Evolutionary conservation across 2,329 filamentous ascomycete species (phyloP), one percentile per base, ranked within the genome.

Genomic region (Exophiala aquamarina): DNA sequence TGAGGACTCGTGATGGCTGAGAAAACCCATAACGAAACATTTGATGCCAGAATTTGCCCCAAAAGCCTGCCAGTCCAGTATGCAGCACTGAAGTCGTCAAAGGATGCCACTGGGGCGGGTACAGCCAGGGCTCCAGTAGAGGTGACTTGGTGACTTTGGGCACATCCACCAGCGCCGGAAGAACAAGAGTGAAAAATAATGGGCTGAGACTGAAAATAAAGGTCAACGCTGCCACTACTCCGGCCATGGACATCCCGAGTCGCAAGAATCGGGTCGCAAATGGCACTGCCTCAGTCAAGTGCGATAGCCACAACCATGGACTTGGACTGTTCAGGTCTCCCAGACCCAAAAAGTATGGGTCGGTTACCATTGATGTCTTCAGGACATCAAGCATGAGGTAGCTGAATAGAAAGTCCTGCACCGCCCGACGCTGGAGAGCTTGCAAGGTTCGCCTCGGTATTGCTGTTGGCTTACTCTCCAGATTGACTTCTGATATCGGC

Each of bases 1-100:
- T 53, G 29, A 59, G 14, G 13, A 55, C 47, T 35, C 45, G 38
- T 13, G 26, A 67, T 47, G 2, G 69, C 67, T 3, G 70, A 43
- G 20, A 70, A 36, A 44, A 70, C 59, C 80, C 82, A 45, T 82
- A 77, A 1, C 90, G 85, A 69, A 95, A 94, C 2, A 85, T 84
- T 67, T 96, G 91, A 66, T 97, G 92, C 92, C 92, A 96, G 77
- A 83, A 92, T 17, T 74, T 75, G 35, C 87, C 84, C 92, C 92
- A 97, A 68, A 85, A 86, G 1, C 90, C 91, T 1, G 79, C 76
- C 2, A 96, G 72, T 0, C 92, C 91, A 49, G 81, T 74, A 52
- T 89, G 80, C 9, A 70, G 45, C 4, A 69, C 45, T 36, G 21
- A 64, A 31, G 53, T 76, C 74, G 38, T 36, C 11, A 54, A 47